Evolutionary conservation across 805 yeast species (phyloP), one percentile per base, ranked within the genome.

Genomic region (Cyberlindnera maclurae): DNA sequence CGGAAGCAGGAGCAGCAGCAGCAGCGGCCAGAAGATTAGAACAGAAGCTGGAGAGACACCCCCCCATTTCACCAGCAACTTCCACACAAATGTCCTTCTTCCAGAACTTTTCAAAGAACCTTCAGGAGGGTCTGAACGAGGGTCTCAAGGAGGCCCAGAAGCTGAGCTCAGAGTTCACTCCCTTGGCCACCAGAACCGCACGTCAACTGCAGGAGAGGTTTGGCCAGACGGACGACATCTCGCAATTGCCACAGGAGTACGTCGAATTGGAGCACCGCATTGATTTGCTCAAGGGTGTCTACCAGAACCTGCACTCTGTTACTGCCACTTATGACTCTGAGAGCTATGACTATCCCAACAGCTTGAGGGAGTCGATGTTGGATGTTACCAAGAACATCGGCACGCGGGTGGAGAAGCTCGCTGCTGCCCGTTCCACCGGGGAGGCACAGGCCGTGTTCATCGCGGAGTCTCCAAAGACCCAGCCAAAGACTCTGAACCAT

Each of bases 161-260:
- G 49, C 54, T 75, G 39, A 64, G 77, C 36, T 65, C 60, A 34
- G 76, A 74, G 45, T 65, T 84, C 58, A 78, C 82, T 50, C 85
- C 86, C 13, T 66, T 82, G 44, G 94, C 94, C 31, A 84, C 80
- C 62, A 75, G 94, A 56, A 85, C 95, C 13, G 76, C 79, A 35
- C 77, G 93, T 44, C 59, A 81, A 58, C 75, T 86, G 33, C 90
- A 84, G 60, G 95, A 86, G 61, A 74, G 66, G 50, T 72, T 86
- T 20, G 94, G 94, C 34, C 76, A 80, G 49, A 84, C 79, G 29
- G 86, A 81, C 38, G 95, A 86, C 55, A 81, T 83, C 53, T 81
- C 90, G 39, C 89, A 85, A 56, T 70, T 86, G 47, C 95, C 95
- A 26, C 77, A 79, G 41, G 95, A 86, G 59, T 86, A 84, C 58